Base-by-base conservation (phyloP, 2,329 filamentous ascomycete genomes). In the Metarhizium anisopliae region DNA sequence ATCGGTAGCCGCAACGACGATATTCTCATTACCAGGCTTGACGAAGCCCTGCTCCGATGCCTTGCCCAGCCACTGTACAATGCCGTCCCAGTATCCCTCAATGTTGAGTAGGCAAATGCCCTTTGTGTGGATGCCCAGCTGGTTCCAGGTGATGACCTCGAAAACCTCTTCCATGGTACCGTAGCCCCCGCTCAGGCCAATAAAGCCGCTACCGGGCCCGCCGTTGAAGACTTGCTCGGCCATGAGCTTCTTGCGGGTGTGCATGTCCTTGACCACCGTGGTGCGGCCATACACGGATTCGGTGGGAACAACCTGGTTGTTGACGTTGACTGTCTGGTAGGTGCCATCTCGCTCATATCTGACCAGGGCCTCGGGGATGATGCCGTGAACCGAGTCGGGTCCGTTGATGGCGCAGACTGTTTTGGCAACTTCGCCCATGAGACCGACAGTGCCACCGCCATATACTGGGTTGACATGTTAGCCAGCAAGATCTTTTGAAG, bases 151-250 rank as follows among this genome's bases (percentile, higher is more conserved):
- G 30, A 85, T 85, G 2, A 90, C 84, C 75, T 95, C 90, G 72
- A 96, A 91, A 68, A 99, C 80, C 78, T 99, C 94, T 75, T 99
- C 94, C 68, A 97, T 81, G 2, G 94, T 99, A 20, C 94, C 94
- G 71, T 93, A 99, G 0, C 94, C 94, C 47, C 93, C 93, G 55
- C 82, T 84, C 57, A 99, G 75, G 32, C 91, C 91, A 45, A 99
- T 84, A 73, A 99, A 99, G 13, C 93, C 93, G 56, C 84, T 87
- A 1, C 93, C 93, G 0, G 86, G 84, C 0, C 88, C 92, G 30
- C 90, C 90, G 20, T 83, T 80, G 29, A 95, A 81, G 16, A 97
- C 91, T 70, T 93, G 88, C 64, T 84, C 78, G 6, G 92, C 93
- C 94, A 99, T 97, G 75, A 94, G 79, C 63, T 88, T 84, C 77